Conservation (phyloP, 805 yeast genomes). For the Ogataea populi-albae region DNA sequence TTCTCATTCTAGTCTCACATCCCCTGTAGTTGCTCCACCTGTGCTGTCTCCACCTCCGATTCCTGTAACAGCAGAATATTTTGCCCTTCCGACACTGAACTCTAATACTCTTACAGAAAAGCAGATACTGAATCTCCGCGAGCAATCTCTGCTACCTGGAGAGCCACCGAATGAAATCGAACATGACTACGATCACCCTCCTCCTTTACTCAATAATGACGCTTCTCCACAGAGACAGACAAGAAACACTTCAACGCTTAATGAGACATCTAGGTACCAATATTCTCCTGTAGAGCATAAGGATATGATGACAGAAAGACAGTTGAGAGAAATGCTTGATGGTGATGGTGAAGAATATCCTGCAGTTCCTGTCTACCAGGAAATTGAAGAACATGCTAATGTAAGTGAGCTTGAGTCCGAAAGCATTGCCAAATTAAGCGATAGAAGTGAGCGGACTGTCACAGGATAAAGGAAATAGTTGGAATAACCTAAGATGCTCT, state of each 20-base stretch:
- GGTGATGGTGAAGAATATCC: constrained; percentile 15
- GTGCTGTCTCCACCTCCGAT: constrained; percentile 5
- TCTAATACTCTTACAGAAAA: constrained; percentile 48
- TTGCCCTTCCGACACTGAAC: constrained; percentile 6
- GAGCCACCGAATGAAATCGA: constrained; percentile 35
- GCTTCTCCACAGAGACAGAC: constrained; percentile 5
- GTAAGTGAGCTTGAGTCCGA: not conserved
- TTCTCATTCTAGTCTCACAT: constrained; percentile 7
- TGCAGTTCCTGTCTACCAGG: constrained; percentile 18
- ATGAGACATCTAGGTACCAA: not conserved
- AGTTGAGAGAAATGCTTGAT: constrained; percentile 8
- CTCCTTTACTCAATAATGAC: too few relatives aligned
- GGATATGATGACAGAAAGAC: constrained; percentile 2
- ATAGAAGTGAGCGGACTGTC: too few relatives aligned
- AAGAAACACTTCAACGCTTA: constrained; percentile 1
- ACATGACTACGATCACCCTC: constrained; percentile 12
- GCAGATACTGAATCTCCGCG: constrained; percentile 50
- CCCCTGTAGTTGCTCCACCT: constrained; percentile 8
- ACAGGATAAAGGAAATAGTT: too few relatives aligned
- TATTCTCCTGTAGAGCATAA: not conserved
- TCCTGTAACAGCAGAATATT: constrained; percentile 8
- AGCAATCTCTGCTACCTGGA: constrained; percentile 62
- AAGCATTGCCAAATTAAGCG: not conserved
- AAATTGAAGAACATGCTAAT: constrained; percentile 9
- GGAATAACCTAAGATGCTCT: too few relatives aligned